Evolutionary conservation across 306 rosid genomes (phyloP).

Genomic region (Lathyrus aphaca): DNA sequence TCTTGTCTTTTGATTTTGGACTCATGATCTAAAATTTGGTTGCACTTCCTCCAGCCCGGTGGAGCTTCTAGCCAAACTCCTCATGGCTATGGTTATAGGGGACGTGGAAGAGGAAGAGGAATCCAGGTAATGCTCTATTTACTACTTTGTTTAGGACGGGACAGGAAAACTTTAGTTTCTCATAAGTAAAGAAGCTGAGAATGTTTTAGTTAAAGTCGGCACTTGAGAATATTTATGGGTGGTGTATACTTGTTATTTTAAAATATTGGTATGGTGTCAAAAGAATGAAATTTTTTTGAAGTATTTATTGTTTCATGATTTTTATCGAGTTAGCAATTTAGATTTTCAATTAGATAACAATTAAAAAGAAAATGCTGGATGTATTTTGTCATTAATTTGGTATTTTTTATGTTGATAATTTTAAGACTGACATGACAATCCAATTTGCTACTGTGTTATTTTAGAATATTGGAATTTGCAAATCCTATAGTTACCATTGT

Average conservation of each 20-base stretch:
- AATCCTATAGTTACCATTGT: neutral
- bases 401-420: too few species aligned
- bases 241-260: constrained; percentile 1
- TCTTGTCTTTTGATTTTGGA: constrained; percentile 18
- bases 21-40: constrained; percentile 43
- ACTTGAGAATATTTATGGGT: neutral
- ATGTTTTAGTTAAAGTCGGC: neutral
- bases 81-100: constrained; percentile 63
- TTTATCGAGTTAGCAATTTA: constrained; percentile 14
- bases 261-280: neutral
- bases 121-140: constrained; percentile 60
- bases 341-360: neutral
- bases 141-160: constrained; percentile 19
- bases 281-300: constrained; percentile 10
- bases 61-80: constrained; percentile 56
- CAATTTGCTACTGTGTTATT: neutral
- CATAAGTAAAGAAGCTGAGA: neutral
- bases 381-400: too few species aligned
- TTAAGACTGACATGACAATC: too few species aligned
- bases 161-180: neutral
- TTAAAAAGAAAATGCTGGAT: too few species aligned
- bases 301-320: constrained; percentile 28
- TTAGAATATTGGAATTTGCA: constrained; percentile 1
- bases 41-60: constrained; percentile 56
- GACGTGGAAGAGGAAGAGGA: constrained; percentile 82